Evolutionary conservation across 2,329 filamentous ascomycete genomes (phyloP), one percentile per base, ranked within the genome.

Genomic region (Ophiocordyceps unilateralis): DNA sequence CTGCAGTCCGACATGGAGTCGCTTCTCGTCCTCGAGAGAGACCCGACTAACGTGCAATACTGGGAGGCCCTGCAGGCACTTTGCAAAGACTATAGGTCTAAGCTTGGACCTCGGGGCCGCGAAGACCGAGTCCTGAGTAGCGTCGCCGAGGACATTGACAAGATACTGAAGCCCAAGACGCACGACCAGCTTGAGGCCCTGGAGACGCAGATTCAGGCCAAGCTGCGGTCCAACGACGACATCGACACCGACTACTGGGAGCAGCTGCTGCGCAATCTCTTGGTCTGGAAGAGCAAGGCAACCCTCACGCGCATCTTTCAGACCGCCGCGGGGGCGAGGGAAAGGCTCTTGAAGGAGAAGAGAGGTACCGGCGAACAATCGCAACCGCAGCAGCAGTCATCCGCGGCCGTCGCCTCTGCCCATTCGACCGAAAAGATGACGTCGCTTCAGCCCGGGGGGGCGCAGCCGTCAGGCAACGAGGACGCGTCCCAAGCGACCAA

Each of bases 231-330:
- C 8, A 81, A 94, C 56, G 88, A 95, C 55, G 80, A 84, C 34
- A 89, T 98, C 50, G 91, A 98, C 60, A 86, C 83, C 2, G 91
- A 98, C 62, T 98, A 96, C 59, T 98, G 91, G 91, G 86, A 93
- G 57, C 85, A 94, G 57, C 69, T 98, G 15, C 68, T 98, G 47
- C 79, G 80, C 50, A 93, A 81, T 56, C 66, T 98, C 48, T 69
- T 83, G 7, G 78, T 94, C 1, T 95, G 85, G 78, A 96, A 96
- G 64, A 86, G 91, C 28, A 87, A 84, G 58, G 86, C 87, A 2
- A 86, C 81, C 58, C 64, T 98, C 43, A 78, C 78, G 50, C 79
- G 76, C 47, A 78, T 95, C 15, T 88, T 81, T 50, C 77, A 84
- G 49, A 76, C 76, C 12, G 83, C 95, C 47, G 72, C 82, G 48